Conservation (phyloP, 2,329 filamentous ascomycete genomes). For the Geosmithia putterillii region DNA sequence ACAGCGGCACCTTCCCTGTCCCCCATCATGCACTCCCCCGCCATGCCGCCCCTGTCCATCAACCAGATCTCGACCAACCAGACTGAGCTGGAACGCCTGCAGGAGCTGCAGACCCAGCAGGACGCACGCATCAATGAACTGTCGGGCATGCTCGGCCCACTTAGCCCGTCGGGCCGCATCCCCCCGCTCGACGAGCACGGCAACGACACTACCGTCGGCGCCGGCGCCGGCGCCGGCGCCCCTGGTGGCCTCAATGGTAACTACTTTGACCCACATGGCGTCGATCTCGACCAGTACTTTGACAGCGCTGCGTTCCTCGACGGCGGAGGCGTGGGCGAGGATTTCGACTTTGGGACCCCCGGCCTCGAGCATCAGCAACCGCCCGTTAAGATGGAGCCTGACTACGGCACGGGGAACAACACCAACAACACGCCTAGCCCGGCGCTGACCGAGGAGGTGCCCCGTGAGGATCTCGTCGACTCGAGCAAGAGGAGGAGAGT, state of each 20-base stretch:
- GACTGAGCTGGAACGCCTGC: constrained; percentile 65
- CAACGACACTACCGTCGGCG: constrained; percentile 5
- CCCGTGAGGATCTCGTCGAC: constrained; percentile 30
- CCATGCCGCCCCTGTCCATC: constrained; percentile 36
- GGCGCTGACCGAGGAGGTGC: constrained; percentile 37
- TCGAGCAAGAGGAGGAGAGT: no score
- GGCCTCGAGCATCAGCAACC: neutral
- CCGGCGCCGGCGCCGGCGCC: no score
- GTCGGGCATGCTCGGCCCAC: constrained; percentile 60
- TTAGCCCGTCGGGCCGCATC: constrained; percentile 69
- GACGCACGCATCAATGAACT: constrained; percentile 65
- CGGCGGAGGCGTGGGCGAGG: constrained; percentile 27
- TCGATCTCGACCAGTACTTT: constrained; percentile 42
- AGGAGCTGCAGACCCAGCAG: constrained; percentile 69
- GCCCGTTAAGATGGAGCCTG: neutral
- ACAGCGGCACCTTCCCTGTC: constrained; percentile 27
- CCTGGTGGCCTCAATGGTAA: no score
- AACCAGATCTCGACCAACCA: constrained; percentile 56
- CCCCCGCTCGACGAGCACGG: constrained; percentile 41
- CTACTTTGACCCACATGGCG: constrained; percentile 21
- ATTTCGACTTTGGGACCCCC: constrained; percentile 22
- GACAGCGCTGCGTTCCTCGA: constrained; percentile 26
- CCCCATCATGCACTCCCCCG: constrained; percentile 31
- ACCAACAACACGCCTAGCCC: constrained; percentile 29
- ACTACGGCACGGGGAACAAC: neutral